Evolutionary conservation across 306 rosid species (phyloP).

Genomic region (Cicer chorassanicum): DNA sequence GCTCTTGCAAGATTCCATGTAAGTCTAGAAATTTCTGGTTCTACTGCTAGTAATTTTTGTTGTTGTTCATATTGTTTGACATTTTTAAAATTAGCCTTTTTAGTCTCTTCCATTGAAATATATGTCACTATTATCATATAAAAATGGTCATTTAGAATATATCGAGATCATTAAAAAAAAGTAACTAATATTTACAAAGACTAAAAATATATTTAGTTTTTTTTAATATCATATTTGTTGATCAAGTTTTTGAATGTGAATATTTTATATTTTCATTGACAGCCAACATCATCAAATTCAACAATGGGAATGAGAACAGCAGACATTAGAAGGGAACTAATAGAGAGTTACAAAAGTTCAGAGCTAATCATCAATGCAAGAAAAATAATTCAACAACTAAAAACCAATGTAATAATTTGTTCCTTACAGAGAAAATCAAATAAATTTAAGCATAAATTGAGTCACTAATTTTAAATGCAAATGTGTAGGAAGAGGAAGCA

Average conservation of each 20-base stretch:
- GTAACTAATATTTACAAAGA: not conserved
- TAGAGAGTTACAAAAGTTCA: constrained; percentile 64
- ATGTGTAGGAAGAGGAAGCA: constrained; percentile 52
- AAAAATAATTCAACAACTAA: constrained; percentile 55
- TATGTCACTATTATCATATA: too few species aligned
- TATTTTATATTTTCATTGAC: constrained; percentile 9
- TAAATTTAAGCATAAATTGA: not conserved
- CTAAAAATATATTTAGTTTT: not conserved
- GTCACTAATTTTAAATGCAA: not conserved
- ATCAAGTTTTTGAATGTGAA: constrained; percentile 13
- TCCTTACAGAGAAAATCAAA: not conserved
- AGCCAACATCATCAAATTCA: constrained; percentile 59
- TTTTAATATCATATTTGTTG: constrained; percentile 12
- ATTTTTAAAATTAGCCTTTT: too few species aligned
- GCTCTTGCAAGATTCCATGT: constrained; percentile 54
- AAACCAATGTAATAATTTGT: constrained; percentile 55
- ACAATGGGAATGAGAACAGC: constrained; percentile 51
- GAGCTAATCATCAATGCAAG: constrained; percentile 52
- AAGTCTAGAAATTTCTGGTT: constrained; percentile 36
- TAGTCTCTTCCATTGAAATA: too few species aligned
- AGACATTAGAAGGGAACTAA: constrained; percentile 66
- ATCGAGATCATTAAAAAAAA: not conserved
- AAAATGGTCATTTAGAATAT: too few species aligned
- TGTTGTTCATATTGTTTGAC: too few species aligned
- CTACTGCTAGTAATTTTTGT: too few species aligned